A percentile compares a stretch with the other conserved stretches of the same genome.
Evolutionary conservation across 257 asterid species (phyloP).

Genomic region (Orobanche coerulescens): DNA sequence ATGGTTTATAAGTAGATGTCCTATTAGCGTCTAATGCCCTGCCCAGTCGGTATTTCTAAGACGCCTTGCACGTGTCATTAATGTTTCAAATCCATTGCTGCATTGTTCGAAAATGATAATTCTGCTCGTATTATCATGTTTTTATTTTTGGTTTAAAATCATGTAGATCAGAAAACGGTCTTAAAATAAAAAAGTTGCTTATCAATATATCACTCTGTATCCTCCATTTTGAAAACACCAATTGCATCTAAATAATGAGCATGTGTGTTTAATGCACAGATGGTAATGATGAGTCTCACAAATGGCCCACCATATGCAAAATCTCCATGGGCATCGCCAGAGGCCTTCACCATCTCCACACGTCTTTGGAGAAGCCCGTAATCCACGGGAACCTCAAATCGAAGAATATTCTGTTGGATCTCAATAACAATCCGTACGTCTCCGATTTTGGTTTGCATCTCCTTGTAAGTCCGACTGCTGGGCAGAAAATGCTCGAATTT

Average conservation of each 20-base stretch:
- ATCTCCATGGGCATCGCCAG: constrained; percentile 61
- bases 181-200: background rate
- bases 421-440: constrained; percentile 43
- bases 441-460: constrained; percentile 78
- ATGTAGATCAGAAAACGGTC: background rate
- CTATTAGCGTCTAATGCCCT: constrained; percentile 16
- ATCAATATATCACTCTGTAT: background rate
- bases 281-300: constrained; percentile 51
- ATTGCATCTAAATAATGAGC: background rate
- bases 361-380: constrained; percentile 41
- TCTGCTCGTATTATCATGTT: constrained; percentile 7
- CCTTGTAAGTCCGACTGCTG: constrained; percentile 52
- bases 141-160: too few relatives aligned
- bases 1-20: background rate
- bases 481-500: constrained; percentile 66
- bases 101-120: background rate
- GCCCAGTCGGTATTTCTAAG: background rate
- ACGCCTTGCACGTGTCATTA: background rate
- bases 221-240: background rate
- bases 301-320: constrained; percentile 59
- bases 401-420: constrained; percentile 58
- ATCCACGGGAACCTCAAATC: constrained; percentile 87
- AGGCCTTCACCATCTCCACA: constrained; percentile 65
- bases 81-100: background rate
- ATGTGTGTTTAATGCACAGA: constrained; percentile 34